These are phyloP conservation scores for Cyclospora cayetanensis DNA, from an alignment of 169 alveolate genomes.

Conservation along the genomic window DNA sequence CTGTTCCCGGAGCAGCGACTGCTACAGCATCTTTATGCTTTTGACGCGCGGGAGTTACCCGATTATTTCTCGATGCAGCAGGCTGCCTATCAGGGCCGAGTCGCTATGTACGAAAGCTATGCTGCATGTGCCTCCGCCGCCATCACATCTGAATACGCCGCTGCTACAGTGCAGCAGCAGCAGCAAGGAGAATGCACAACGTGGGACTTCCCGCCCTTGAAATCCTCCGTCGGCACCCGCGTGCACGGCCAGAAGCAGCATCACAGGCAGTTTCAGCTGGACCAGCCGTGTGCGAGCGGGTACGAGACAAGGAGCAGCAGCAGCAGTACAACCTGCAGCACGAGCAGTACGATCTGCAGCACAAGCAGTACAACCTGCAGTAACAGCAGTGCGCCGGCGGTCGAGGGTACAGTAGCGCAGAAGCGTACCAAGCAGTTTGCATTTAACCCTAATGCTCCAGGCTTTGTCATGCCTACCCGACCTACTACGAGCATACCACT, in stretches of 20 bases:
- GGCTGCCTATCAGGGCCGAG: constrained; percentile 48
- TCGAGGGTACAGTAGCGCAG: too few species aligned
- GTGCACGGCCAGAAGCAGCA: constrained; percentile 8
- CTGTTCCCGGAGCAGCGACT: constrained; percentile 52
- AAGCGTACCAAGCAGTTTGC: constrained; percentile 36
- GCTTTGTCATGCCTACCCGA: constrained; percentile 21
- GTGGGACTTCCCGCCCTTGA: constrained; percentile 53
- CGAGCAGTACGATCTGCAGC: neutral
- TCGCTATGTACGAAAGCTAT: constrained; percentile 21
- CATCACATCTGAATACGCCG: constrained; percentile 4
- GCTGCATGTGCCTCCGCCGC: constrained; percentile 60
- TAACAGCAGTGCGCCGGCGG: neutral
- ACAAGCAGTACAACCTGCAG: constrained; percentile 17
- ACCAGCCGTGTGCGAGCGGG: too few species aligned
- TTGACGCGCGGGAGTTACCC: constrained; percentile 13
- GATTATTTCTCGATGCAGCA: constrained; percentile 56
- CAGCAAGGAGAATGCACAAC: neutral
- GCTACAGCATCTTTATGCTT: constrained; percentile 42
- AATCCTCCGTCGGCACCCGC: neutral
- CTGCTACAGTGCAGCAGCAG: neutral
- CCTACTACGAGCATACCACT: neutral
- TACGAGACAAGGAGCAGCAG: neutral
- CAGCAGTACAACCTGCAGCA: neutral
- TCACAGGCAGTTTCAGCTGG: constrained; percentile 10
- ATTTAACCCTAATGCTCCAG: constrained; percentile 26